Conservation (phyloP, 768 basidiomycete genomes). For the Leucosporidium creatinivorum region DNA sequence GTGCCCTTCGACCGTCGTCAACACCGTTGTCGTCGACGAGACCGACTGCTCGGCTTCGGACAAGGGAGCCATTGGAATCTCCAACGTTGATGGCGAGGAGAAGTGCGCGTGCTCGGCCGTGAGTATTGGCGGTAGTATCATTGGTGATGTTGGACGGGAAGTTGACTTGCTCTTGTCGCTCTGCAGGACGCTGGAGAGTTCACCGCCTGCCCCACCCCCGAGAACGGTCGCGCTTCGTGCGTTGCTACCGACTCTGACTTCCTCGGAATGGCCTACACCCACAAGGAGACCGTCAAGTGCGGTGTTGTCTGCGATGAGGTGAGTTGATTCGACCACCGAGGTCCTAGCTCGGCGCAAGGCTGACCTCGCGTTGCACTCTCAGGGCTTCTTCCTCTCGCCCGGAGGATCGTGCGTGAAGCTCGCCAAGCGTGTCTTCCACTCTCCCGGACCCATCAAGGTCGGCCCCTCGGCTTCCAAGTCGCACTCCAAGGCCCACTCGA, state of each 20-base stretch:
- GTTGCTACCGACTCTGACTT: constrained; percentile 26
- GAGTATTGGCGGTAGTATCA: neutral
- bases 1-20: constrained; percentile 27
- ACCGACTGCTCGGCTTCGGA: constrained; percentile 26
- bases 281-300: constrained; percentile 16
- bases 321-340: neutral
- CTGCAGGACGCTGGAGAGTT: constrained; percentile 20
- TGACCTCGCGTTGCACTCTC: neutral
- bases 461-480: constrained; percentile 1
- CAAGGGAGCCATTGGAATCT: constrained; percentile 24
- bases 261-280: constrained; percentile 14
- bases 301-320: constrained; percentile 25
- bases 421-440: constrained; percentile 21
- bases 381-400: constrained; percentile 28
- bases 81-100: constrained; percentile 22
- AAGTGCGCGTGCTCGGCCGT: constrained; percentile 30
- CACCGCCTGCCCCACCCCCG: constrained; percentile 20
- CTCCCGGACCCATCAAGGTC: neutral
- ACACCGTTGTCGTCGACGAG: constrained; percentile 20
- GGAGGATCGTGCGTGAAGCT: constrained; percentile 23
- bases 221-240: constrained; percentile 28
- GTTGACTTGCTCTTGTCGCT: neutral
- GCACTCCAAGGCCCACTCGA: neutral
- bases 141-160: neutral
- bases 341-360: neutral